A percentile compares a stretch with the other conserved stretches of the same genome.
Evolutionary conservation across 148 eudicot species (phyloP).

Genomic region (Persicaria maculosa): DNA sequence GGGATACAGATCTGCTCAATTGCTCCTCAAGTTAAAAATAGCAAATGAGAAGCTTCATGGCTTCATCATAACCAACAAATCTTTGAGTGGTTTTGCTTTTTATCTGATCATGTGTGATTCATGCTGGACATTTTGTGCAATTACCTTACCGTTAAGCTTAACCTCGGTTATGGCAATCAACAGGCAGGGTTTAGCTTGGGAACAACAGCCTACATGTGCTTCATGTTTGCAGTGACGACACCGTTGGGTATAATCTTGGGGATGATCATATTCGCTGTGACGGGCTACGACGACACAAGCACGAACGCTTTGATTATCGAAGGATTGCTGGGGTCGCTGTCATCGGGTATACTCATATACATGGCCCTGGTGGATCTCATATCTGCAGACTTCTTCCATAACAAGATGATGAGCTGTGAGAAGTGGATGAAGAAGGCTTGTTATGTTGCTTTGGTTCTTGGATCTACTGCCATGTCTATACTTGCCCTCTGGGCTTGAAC

Average conservation of each 20-base stretch:
- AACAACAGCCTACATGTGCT: slow-evolving; percentile 77
- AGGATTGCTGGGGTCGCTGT: slow-evolving; percentile 70
- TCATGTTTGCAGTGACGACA: slow-evolving; percentile 83
- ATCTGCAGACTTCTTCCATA: slow-evolving; percentile 78
- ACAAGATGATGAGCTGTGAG: slow-evolving; percentile 54
- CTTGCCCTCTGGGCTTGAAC: slow-evolving; percentile 83
- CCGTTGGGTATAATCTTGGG: slow-evolving; percentile 66
- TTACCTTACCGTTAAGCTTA: not conserved
- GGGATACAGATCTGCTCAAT: not conserved
- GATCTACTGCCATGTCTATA: slow-evolving; percentile 74
- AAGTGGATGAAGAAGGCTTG: slow-evolving; percentile 60
- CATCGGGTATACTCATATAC: slow-evolving; percentile 78
- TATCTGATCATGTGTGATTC: not conserved
- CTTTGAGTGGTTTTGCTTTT: too few relatives aligned
- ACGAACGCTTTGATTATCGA: slow-evolving; percentile 63
- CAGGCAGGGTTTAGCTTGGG: slow-evolving; percentile 74
- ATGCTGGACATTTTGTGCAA: not conserved
- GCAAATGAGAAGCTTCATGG: too few relatives aligned
- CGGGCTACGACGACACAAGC: slow-evolving; percentile 71
- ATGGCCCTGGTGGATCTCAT: slow-evolving; percentile 83
- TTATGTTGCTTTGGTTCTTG: slow-evolving; percentile 61
- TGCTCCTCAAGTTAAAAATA: not conserved
- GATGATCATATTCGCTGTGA: slow-evolving; percentile 51
- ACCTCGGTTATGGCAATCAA: not conserved
- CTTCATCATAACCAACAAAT: too few relatives aligned